Base-by-base conservation (phyloP, 768 basidiomycete genomes). In the Lactifluus hygrophoroides region DNA sequence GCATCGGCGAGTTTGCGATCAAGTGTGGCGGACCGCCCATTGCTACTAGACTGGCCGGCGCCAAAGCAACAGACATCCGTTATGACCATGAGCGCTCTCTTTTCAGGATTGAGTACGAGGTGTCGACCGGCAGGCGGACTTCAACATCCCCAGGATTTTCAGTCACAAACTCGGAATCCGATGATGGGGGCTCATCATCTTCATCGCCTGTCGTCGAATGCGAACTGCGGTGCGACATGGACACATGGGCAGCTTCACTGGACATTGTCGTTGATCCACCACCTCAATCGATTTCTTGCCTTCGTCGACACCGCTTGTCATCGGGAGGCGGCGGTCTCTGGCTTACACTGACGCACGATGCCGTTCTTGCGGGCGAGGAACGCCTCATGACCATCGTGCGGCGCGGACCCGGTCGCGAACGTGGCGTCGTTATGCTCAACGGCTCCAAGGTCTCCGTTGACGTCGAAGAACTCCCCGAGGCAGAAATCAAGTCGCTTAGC, bases 261-360 rank as follows among this genome's bases (percentile, higher is more conserved):
- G 92, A 96, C 65, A 84, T 96, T 49, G 86, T 95, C 27, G 81
- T 96, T 48, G 94, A 97, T 69, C 96, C 95, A 2, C 91, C 94
- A 3, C 94, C 94, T 13, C 84, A 86, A 58, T 76, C 80, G 5
- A 84, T 95, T 37, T 81, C 87, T 0, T 91, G 87, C 60, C 77
- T 99, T 9, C 82, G 88, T 8, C 81, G 96, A 30, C 95, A 98
- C 71, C 81, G 87, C 6, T 76, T 98, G 5, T 92, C 92, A 1
- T 74, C 79, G 3, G 85, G 87, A 34, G 95, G 95, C 3, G 94
- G 95, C 16, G 96, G 96, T 0, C 71, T 96, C 19, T 99, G 96
- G 96, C 71, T 99, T 27, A 94, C 92, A 0, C 76, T 97, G 65
- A 87, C 83, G 5, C 94, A 98, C 65, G 90, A 95, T 61, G 82